A percentile compares a stretch with the other conserved stretches of the same genome.
phyloP scores from a whole-genome alignment of 1,284 basidiomycete species.

The Ustilago esculenta region DNA sequence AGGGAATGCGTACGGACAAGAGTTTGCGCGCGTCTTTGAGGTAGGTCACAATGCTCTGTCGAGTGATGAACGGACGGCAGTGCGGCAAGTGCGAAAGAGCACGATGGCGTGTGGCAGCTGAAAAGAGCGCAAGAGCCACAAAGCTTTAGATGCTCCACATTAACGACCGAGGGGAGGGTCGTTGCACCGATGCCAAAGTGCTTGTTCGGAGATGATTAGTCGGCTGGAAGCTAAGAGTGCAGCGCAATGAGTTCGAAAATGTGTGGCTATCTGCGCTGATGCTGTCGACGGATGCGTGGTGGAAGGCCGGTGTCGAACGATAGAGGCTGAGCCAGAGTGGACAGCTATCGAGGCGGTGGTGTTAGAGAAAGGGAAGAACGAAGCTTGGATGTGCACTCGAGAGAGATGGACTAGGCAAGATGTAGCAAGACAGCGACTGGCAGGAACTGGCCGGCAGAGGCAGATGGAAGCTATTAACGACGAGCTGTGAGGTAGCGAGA shows the following conservation, averaged over 20 bases:
- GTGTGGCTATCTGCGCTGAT: too few species aligned
- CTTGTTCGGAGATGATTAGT: too few species aligned
- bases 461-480: too few species aligned
- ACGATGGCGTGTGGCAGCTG: background rate
- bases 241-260: too few species aligned
- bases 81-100: constrained; percentile 1
- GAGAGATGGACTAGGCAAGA: background rate
- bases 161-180: constrained; percentile 2
- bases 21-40: background rate
- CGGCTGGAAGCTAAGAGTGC: too few species aligned
- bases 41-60: background rate
- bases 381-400: background rate
- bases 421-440: background rate
- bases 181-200: background rate
- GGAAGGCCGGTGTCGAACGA: too few species aligned
- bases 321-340: too few species aligned
- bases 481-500: too few species aligned
- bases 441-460: too few species aligned
- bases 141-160: constrained; percentile 6
- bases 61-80: background rate
- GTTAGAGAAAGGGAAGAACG: background rate
- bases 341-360: too few species aligned
- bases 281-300: too few species aligned
- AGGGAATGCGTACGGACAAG: constrained; percentile 15
- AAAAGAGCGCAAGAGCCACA: background rate